Base-by-base conservation (phyloP, 805 yeast genomes). In the Yamadazyma kitorensis region DNA sequence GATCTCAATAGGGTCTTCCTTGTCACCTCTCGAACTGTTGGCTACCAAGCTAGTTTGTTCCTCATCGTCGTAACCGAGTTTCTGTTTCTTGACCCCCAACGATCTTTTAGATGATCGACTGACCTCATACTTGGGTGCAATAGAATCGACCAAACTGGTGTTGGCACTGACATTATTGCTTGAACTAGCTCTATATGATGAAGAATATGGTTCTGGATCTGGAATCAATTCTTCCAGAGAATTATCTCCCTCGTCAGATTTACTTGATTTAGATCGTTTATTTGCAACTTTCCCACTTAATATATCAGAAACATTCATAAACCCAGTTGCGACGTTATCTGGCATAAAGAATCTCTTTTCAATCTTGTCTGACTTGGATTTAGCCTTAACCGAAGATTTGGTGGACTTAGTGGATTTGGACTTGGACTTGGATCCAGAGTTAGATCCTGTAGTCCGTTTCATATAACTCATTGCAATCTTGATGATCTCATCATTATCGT, bases 291-390 rank as follows among this genome's bases (percentile, higher is more conserved):
- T 21, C 25, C 27, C 23, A 16, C 28, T 39, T 21, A 41, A 27
- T 36, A 42, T 31, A 6, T 36, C 28, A 8, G 35, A 14, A 1
- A 78, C 86, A 15, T 61, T 59, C 23, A 64, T 62, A 44, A 84
- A 82, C 0, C 87, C 89, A 0, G 80, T 72, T 25, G 70, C 74
- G 4, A 77, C 89, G 47, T 77, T 68, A 43, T 80, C 84, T 0
- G 93, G 93, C 86, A 83, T 78, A 53, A 78, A 79, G 43, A 83
- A 83, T 28, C 57, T 61, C 52, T 81, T 57, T 27, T 45, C 48
- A 3, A 39, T 31, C 29, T 55, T 51, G 37, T 40, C 44, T 13
- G 32, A 23, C 11, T 12, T 6, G 15, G 30, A 20, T n/a, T 17
- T 27, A 20, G 19, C 15, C 15, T 24, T 34, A n/a, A n/a, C n/a